Conservation (phyloP, 306 rosid species). For the Hylodesmum podocarpum region DNA sequence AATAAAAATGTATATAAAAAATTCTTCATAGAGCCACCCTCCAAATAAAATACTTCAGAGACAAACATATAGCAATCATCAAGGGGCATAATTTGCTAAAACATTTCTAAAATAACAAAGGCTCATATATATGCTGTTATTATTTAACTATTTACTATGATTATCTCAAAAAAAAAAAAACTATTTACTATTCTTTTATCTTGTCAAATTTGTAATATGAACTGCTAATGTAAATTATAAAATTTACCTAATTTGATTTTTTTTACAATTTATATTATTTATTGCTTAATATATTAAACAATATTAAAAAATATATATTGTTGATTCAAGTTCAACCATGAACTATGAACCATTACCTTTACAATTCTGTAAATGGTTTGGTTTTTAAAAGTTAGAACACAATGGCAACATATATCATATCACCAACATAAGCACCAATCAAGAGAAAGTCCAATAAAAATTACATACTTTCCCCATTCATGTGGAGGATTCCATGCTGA, state of each 20-base stretch:
- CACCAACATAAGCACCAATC: conserved; percentile 24
- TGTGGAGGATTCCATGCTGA: conserved; percentile 96
- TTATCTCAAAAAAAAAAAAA: too few relatives aligned
- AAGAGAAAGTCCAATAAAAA: conserved; percentile 26
- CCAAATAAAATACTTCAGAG: neutral
- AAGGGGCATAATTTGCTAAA: neutral
- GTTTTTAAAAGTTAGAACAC: conserved; percentile 5
- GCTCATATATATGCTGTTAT: neutral
- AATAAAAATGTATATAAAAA: neutral
- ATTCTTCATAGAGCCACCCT: neutral
- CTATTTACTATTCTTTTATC: neutral
- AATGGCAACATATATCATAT: conserved; percentile 22
- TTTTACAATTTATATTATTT: neutral
- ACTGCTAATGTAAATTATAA: neutral
- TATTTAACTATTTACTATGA: neutral
- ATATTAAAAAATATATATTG: neutral
- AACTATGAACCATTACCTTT: neutral
- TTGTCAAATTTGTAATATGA: neutral
- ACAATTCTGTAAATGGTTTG: neutral
- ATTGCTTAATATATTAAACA: neutral
- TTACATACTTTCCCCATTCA: conserved; percentile 92
- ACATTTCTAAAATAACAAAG: neutral
- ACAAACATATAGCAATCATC: conserved; percentile 11
- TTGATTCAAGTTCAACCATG: neutral
- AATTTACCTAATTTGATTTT: neutral